A percentile compares a stretch with the other conserved stretches of the same genome.
Conservation (phyloP, 2,329 filamentous ascomycete species). For the Xylaria sp. region DNA sequence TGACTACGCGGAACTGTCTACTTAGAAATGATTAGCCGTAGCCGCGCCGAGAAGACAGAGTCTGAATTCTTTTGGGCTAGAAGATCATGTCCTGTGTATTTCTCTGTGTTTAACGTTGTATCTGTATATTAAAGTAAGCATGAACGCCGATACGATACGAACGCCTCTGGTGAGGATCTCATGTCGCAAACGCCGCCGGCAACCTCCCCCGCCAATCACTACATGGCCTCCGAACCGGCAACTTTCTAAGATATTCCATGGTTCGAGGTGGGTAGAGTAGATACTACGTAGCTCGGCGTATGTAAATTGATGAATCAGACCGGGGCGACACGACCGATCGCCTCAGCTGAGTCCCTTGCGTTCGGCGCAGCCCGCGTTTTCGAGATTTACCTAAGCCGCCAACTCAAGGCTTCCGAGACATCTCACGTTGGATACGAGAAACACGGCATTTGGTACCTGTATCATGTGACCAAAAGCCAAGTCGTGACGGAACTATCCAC, state of each 20-base stretch:
- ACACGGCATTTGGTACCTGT: background rate
- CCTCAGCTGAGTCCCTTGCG: background rate
- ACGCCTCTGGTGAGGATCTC: constrained; percentile 8
- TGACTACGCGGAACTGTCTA: background rate
- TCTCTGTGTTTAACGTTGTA: background rate
- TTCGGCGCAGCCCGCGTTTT: background rate
- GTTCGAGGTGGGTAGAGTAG: background rate
- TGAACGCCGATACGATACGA: background rate
- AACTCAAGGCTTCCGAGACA: background rate
- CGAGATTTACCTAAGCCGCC: background rate
- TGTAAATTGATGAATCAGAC: background rate
- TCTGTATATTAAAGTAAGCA: background rate
- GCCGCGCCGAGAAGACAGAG: background rate
- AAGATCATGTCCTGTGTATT: background rate
- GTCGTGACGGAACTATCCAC: background rate
- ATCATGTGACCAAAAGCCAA: background rate
- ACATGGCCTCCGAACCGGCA: background rate
- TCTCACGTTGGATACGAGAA: constrained; percentile 12
- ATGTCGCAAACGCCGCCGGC: constrained; percentile 12
- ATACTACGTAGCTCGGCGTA: background rate
- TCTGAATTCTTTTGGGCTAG: background rate
- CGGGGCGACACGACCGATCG: background rate
- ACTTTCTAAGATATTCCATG: background rate
- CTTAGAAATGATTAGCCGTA: background rate
- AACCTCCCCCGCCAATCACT: constrained; percentile 13